Evolutionary conservation across 768 basidiomycete species (phyloP).

Genomic region (Harrya chromipes): DNA sequence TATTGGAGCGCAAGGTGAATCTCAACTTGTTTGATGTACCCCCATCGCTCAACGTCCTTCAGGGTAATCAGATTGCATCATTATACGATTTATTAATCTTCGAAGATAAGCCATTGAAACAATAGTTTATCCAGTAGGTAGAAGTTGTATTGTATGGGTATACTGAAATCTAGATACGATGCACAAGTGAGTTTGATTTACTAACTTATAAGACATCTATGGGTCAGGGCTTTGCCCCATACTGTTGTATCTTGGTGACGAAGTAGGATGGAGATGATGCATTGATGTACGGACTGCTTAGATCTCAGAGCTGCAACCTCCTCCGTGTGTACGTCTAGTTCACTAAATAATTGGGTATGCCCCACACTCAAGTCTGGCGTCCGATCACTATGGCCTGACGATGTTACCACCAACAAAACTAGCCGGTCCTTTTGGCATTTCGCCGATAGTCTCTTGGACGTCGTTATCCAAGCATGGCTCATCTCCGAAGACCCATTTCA

Average conservation of each 20-base stretch:
- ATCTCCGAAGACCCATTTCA: constrained; percentile 69
- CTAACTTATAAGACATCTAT: too few species aligned
- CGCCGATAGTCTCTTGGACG: constrained; percentile 42
- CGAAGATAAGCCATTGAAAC: constrained; percentile 55
- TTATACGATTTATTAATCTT: constrained; percentile 81
- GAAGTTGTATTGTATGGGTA: too few species aligned
- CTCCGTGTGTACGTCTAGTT: too few species aligned
- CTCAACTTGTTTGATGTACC: neutral
- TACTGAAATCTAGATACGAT: too few species aligned
- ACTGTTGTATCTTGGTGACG: neutral
- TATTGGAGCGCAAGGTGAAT: constrained; percentile 84
- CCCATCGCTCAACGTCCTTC: constrained; percentile 5
- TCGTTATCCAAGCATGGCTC: constrained; percentile 62
- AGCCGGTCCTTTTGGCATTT: constrained; percentile 55
- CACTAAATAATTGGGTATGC: too few species aligned
- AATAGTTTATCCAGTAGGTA: constrained; percentile 5
- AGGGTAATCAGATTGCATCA: constrained; percentile 95
- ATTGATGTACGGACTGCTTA: too few species aligned
- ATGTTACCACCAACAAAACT: constrained; percentile 47
- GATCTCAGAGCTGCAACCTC: too few species aligned
- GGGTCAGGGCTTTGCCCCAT: too few species aligned
- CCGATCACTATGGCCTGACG: constrained; percentile 18
- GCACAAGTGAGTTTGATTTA: too few species aligned
- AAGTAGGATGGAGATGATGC: too few species aligned
- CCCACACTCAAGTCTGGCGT: neutral